Conservation (phyloP, 441 rosid genomes). For the Brassica hybrid region DNA sequence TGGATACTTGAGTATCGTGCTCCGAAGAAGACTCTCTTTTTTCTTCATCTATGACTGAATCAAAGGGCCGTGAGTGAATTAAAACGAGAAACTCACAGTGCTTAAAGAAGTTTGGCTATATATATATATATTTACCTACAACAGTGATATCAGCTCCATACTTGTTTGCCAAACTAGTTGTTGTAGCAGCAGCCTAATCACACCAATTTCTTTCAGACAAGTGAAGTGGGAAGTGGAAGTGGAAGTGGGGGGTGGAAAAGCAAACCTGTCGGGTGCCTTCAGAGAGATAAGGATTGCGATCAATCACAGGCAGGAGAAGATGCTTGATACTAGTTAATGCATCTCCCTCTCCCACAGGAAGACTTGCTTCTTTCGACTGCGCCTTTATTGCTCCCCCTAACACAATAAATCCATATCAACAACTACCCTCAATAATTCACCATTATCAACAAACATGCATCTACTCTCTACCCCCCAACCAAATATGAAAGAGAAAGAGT, state of each 20-base stretch:
- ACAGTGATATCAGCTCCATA: conserved; percentile 96
- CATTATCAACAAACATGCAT: background rate
- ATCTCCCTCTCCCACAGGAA: conserved; percentile 51
- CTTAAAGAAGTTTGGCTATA: background rate
- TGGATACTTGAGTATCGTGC: conserved; percentile 81
- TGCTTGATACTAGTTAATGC: conserved; percentile 65
- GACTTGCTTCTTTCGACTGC: conserved; percentile 55
- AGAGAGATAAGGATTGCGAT: conserved; percentile 81
- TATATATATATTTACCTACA: conserved; percentile 51
- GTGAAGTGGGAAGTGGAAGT: too few species aligned
- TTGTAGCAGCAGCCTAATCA: conserved; percentile 81
- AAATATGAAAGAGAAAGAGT: background rate
- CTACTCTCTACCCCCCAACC: too few species aligned
- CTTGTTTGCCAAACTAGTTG: conserved; percentile 84
- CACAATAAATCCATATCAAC: background rate
- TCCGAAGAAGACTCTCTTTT: conserved; percentile 75
- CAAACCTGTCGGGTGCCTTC: conserved; percentile 92
- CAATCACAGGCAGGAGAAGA: conserved; percentile 82
- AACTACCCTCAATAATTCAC: background rate
- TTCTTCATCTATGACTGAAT: conserved; percentile 80
- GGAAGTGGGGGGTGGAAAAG: background rate
- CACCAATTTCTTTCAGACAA: background rate
- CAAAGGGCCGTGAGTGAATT: background rate
- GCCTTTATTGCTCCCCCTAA: conserved; percentile 53
- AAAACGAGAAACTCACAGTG: background rate